phyloP scores from a whole-genome alignment of 805 yeast genomes.

The Candida insectorum region DNA sequence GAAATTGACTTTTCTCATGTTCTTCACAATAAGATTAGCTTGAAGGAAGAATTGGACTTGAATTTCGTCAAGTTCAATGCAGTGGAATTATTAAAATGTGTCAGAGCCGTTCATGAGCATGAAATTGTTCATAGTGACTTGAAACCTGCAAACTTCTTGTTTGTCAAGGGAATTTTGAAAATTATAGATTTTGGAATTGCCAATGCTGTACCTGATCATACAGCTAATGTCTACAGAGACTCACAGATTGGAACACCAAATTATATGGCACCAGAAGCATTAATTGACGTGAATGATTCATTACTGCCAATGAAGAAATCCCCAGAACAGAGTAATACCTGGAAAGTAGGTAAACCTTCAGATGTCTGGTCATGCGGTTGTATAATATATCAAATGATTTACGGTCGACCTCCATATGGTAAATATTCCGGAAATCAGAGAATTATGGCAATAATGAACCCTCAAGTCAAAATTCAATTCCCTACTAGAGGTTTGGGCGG shows the following conservation, averaged over 20 bases:
- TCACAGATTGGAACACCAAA: constrained; percentile 94
- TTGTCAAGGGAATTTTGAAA: constrained; percentile 80
- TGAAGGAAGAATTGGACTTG: constrained; percentile 46
- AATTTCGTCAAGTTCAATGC: constrained; percentile 80
- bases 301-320: constrained; percentile 18
- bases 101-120: constrained; percentile 79
- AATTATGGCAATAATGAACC: constrained; percentile 81
- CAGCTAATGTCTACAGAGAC: constrained; percentile 84
- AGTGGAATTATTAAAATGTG: constrained; percentile 75
- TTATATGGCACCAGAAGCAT: constrained; percentile 97
- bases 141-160: constrained; percentile 67
- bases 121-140: constrained; percentile 85
- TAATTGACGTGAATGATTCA: constrained; percentile 53
- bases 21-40: constrained; percentile 49
- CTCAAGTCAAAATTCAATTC: constrained; percentile 66
- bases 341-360: constrained; percentile 91
- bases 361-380: constrained; percentile 99
- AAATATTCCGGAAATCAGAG: constrained; percentile 72
- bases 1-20: constrained; percentile 87
- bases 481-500: constrained; percentile 63
- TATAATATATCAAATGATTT: constrained; percentile 90
- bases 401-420: constrained; percentile 90
- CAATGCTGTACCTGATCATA: constrained; percentile 90
- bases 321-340: constrained; percentile 24
- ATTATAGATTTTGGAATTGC: constrained; percentile 95